Evolutionary conservation across 768 basidiomycete species (phyloP).

Genomic region (Suillus americanus): DNA sequence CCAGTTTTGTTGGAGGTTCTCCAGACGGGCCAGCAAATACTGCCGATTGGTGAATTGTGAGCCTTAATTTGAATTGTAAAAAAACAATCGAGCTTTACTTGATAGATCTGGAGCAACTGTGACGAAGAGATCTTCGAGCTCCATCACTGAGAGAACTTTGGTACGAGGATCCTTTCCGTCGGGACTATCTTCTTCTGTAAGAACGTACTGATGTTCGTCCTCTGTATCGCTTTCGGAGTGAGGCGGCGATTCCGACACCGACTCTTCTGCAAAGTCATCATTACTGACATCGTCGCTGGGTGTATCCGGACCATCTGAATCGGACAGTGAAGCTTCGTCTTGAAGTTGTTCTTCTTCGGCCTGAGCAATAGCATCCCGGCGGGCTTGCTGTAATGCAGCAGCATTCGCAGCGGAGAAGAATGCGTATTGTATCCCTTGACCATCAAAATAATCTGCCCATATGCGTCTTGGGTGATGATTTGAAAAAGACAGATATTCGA

Average conservation of each 20-base stretch:
- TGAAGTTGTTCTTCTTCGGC: constrained; percentile 17
- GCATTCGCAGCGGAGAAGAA: constrained; percentile 95
- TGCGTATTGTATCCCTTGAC: constrained; percentile 71
- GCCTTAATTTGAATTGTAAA: not conserved
- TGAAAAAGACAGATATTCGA: not conserved
- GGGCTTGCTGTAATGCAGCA: constrained; percentile 75
- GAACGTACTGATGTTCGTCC: constrained; percentile 46
- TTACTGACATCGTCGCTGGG: constrained; percentile 28
- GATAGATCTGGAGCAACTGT: constrained; percentile 68
- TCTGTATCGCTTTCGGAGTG: constrained; percentile 32
- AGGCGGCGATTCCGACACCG: constrained; percentile 19
- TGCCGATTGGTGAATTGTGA: constrained; percentile 29
- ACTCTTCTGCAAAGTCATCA: constrained; percentile 29
- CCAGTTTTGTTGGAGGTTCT: constrained; percentile 60
- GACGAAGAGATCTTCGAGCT: constrained; percentile 83
- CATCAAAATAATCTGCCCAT: constrained; percentile 94
- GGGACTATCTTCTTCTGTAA: constrained; percentile 52
- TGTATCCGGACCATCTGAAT: constrained; percentile 29
- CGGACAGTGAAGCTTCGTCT: constrained; percentile 17
- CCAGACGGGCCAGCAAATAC: constrained; percentile 61
- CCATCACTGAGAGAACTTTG: constrained; percentile 78
- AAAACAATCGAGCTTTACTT: constrained; percentile 40
- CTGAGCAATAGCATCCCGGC: constrained; percentile 46
- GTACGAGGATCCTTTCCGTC: constrained; percentile 64
- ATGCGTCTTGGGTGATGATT: constrained; percentile 46